Evolutionary conservation across 129 eudicot genomes (phyloP), one percentile per base, ranked within the genome.

Genomic region (Chrysanthemum makinoi): DNA sequence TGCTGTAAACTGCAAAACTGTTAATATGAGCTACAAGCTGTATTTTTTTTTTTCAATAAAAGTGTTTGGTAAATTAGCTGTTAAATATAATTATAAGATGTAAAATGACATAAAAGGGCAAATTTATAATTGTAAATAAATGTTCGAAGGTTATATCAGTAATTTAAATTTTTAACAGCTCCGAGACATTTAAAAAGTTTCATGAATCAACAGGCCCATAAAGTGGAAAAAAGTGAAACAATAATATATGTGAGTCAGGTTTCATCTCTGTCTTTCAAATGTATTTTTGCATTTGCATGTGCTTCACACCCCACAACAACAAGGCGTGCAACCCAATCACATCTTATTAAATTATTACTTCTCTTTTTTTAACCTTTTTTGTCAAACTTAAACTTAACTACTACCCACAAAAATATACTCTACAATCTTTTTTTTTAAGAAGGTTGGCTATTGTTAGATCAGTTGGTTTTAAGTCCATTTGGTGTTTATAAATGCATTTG

Each of bases 281-380:
- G 9, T 6, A 39, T 50, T 70, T 47, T 75, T 50, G 80, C 70
- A 60, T 16, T 16, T 15, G 75, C 80, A 77, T 77, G 80, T 77
- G 79, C 73, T 75, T 16, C 69, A 28, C 73, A 69, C 69, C 69
- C 77, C 70, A 73, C 77, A 56, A 54, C 78, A 52, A 75, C 79
- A 75, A 73, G 77, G 77, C 77, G 79, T 66, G 80, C 75, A 69
- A 76, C 59, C 80, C 75, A 69, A 76, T 68, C 80, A 76, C 75
- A 69, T 76, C 75, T 76, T 51, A 5, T 28, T 8, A 2, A 10
- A 50, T 50, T 50, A 50, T 50, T 50, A 50, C n/a, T 13, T 0
- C 5, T 50, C 13, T 12, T 13, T 10, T 50, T 50, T 50, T 39
- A 39, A 39, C 7, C 46, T 10, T 52, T 13, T 75, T 75, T 57